Evolutionary conservation across 768 basidiomycete genomes (phyloP), one percentile per base, ranked within the genome.

Genomic region (Mycena indigotica): DNA sequence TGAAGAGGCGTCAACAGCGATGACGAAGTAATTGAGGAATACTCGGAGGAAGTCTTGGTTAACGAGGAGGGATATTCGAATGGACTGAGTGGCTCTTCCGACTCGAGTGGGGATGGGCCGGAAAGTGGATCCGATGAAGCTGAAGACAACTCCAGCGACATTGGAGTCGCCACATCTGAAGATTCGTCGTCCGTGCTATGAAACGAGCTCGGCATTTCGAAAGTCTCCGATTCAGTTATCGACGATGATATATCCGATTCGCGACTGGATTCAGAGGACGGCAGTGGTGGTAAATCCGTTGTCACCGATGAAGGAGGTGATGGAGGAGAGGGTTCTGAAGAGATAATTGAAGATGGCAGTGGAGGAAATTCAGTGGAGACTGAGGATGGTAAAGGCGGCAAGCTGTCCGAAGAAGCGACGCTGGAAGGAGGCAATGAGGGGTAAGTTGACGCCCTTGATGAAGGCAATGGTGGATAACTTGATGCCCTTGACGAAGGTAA

Each of bases 401-500:
- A 59, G 13, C 17, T 50, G 2, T 67, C 49, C 5, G 69, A 67
- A 15, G 66, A 58, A 15, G 64, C 65, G 4, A 48, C 5, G 41
- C 41, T 45, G 6, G 64, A 66, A 2, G 63, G 65, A 26, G 69
- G 65, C 4, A 67, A 68, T 30, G 68, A 65, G 41, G 69, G 67
- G 17, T 65, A 69, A 6, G 65, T 56, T 6, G 67, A 61, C 15
- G 71, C 62, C 0, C 67, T 66, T 16, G 66, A 53, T 5, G 68
- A 61, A 5, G 72, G 66, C 16, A 73, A 58, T 0, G 62, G 56
- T 6, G 68, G 66, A 17, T 61, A 58, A 3, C 44, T 46, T 26
- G 66, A 67, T 8, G 67, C 69, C 15, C 66, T 67, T n/a, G 59
- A 64, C 5, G 66, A 70, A 17, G 76, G 76, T 12, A 76, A 69